phyloP scores from a whole-genome alignment of 148 eudicot species.

The Polygonum aviculare region DNA sequence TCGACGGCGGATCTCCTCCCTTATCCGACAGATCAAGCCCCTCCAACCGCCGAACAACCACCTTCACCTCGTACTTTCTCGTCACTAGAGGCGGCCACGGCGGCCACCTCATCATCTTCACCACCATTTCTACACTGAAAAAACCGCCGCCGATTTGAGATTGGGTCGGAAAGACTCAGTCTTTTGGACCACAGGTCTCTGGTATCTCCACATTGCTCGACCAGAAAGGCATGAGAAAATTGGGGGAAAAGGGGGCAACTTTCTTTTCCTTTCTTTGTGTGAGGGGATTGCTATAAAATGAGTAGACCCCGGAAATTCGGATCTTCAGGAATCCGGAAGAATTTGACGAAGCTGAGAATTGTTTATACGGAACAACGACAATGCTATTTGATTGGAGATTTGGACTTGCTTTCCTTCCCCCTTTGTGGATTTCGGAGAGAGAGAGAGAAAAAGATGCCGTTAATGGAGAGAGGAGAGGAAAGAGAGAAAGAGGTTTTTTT shows the following conservation, averaged over 20 bases:
- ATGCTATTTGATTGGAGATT: not conserved
- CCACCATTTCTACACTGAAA: conserved; percentile 36
- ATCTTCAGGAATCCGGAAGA: not conserved
- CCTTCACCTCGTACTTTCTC: conserved; percentile 58
- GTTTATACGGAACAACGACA: not conserved
- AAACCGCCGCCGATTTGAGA: not conserved
- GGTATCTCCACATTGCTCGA: conserved; percentile 2
- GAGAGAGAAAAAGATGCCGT: conserved; percentile 2
- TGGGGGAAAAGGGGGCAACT: not conserved
- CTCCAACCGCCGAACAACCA: conserved; percentile 39
- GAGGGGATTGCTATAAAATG: not conserved
- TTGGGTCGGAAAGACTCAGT: not conserved
- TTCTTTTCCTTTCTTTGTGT: too few relatives aligned
- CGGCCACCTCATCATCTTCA: conserved; percentile 74
- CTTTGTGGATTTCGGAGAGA: not conserved
- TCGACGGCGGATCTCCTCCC: conserved; percentile 2
- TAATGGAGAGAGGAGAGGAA: not conserved
- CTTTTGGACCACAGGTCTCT: not conserved
- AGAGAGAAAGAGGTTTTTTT: not conserved
- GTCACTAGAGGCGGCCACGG: conserved; percentile 60
- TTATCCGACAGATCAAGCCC: conserved; percentile 24
- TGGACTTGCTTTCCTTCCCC: not conserved
- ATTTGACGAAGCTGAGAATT: not conserved
- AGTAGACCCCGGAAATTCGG: not conserved
- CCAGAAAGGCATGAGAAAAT: not conserved